Percentiles rank a stretch among this genome's conserved stretches.
Conservation (phyloP, 2,329 filamentous ascomycete species). For the Neofusicoccum cordaticola region DNA sequence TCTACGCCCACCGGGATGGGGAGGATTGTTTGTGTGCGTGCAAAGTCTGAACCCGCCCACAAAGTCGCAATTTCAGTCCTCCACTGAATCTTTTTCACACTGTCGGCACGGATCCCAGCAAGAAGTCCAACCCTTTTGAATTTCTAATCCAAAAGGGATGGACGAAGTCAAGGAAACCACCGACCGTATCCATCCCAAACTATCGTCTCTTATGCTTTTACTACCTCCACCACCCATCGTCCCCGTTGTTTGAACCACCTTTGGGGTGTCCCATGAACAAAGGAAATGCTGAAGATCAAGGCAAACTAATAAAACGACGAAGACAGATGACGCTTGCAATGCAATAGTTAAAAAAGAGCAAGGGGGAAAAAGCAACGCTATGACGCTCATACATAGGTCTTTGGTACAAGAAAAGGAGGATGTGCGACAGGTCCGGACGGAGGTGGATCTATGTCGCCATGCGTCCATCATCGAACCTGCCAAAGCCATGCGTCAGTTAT, state of each 20-base stretch:
- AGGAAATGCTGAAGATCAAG: slow-evolving; percentile 15
- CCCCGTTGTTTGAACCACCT: not conserved
- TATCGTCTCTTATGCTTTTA: slow-evolving; percentile 9
- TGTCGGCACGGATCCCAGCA: not conserved
- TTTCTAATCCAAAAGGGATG: slow-evolving; percentile 13
- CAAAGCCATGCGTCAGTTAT: slow-evolving; percentile 19
- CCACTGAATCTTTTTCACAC: not conserved
- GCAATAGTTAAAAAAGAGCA: slow-evolving; percentile 2
- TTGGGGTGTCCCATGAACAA: slow-evolving; percentile 1
- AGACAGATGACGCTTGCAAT: slow-evolving; percentile 19
- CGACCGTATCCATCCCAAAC: slow-evolving; percentile 14
- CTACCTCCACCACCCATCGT: not conserved
- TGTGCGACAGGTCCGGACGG: slow-evolving; percentile 12
- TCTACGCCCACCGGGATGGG: slow-evolving; percentile 17
- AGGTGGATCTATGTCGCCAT: slow-evolving; percentile 4
- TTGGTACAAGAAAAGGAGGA: slow-evolving; percentile 34
- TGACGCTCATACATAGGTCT: slow-evolving; percentile 39
- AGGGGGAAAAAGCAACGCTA: slow-evolving; percentile 35
- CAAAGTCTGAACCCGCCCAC: not conserved
- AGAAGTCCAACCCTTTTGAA: slow-evolving; percentile 13
- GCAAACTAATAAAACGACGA: slow-evolving; percentile 4
- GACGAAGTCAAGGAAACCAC: slow-evolving; percentile 8
- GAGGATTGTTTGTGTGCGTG: slow-evolving; percentile 9
- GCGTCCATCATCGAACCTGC: not conserved
- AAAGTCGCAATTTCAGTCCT: slow-evolving; percentile 16